These are phyloP conservation scores for Penicillium digitatum DNA, from an alignment of 2,329 filamentous ascomycete species.

Conservation along the genomic window DNA sequence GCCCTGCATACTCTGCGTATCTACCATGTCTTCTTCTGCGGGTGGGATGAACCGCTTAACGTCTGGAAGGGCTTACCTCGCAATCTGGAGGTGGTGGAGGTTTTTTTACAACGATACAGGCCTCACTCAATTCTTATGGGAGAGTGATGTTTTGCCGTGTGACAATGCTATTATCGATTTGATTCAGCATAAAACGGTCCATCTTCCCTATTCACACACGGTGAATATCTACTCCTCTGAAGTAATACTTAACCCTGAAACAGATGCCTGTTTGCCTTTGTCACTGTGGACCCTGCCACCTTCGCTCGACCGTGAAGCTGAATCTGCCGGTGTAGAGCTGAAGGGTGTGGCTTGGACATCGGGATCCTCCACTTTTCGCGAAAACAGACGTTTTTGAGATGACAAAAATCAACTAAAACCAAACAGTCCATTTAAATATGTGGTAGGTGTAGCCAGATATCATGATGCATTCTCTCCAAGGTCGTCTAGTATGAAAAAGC, in stretches of 20 bases:
- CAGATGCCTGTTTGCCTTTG: background rate
- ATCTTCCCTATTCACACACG: slow-evolving; percentile 1
- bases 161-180: slow-evolving; percentile 1
- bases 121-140: background rate
- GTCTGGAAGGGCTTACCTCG: slow-evolving; percentile 6
- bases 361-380: background rate
- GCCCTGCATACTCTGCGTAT: slow-evolving; percentile 5
- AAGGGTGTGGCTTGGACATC: slow-evolving; percentile 3
- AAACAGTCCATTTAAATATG: background rate
- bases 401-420: background rate
- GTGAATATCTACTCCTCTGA: slow-evolving; percentile 5
- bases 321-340: slow-evolving; percentile 2
- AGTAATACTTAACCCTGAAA: background rate
- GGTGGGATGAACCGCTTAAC: background rate
- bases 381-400: background rate
- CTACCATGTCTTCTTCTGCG: slow-evolving; percentile 11
- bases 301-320: background rate
- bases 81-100: slow-evolving; percentile 9
- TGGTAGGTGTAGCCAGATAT: too few relatives aligned
- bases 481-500: background rate
- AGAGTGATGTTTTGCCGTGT: background rate
- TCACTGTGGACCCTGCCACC: background rate
- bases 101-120: slow-evolving; percentile 10
- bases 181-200: slow-evolving; percentile 6
- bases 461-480: background rate